Base-by-base conservation (phyloP, 2,329 filamentous ascomycete genomes). In the Hirsutella rhossiliensis region DNA sequence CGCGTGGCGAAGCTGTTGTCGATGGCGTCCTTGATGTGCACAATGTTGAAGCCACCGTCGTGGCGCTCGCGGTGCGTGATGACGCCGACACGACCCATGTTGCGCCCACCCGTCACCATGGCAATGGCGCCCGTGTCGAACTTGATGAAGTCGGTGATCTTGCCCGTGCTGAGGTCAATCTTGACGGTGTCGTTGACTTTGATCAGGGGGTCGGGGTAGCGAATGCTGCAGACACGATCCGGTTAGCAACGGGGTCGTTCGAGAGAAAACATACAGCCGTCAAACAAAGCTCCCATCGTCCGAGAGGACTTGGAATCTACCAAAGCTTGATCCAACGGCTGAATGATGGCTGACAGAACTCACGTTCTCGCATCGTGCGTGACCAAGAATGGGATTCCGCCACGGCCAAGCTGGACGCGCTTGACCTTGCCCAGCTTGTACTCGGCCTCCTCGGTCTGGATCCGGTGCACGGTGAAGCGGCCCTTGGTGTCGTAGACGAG, bases 301-400 rank as follows among this genome's bases (percentile, higher is more conserved):
- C 46, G 45, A 54, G 54, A 49, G 38, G 50, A 61, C 55, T 56
- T 57, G 54, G 63, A 70, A 74, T 76, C 73, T 66, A 76, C 88
- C 88, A 94, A 92, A 95, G 78, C 86, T 92, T 94, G 87, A 87
- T 90, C 87, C 90, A 96, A 96, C 90, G 90, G 83, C 90, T 96
- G 90, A 96, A 89, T 92, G 89, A 96, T 87, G 84, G 85, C 75
- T 79, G 75, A 80, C 75, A 84, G 80, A 84, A 97, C 90, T 95
- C 79, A 98, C 90, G 92, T 98, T 88, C 92, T 85, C 76, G 92
- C 92, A 92, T 98, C 92, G 87, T 98, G 92, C 89, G 92, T 98
- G 87, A 98, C 92, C 88, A 97, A 96, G 89, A 95, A 98, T 94
- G 92, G 92, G 83, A 98, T 94, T 78, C 89, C 92, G 75, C 92